Evolutionary conservation across 1,139 yeast genomes (phyloP), one percentile per base, ranked within the genome.

Genomic region (Suhomyces bokatorum): DNA sequence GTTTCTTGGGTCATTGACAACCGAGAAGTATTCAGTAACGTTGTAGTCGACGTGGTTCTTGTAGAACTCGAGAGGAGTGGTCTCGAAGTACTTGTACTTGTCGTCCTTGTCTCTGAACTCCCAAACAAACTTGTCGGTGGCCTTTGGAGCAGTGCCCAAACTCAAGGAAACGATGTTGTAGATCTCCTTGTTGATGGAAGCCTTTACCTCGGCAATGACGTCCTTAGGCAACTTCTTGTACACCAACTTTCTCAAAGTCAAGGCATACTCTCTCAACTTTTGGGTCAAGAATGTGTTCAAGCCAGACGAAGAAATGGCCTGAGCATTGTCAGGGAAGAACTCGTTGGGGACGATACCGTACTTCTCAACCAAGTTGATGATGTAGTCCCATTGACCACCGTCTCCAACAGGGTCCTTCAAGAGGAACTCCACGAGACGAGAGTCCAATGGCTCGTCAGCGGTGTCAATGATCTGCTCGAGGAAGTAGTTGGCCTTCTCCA

Each of bases 301-400:
- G 43, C 73, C 73, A 29, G 76, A 56, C 1, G 88, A 75, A 16
- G 74, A 65, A 7, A 81, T 73, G 1, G 95, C 81, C 51, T 85
- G 87, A 53, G 76, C 81, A 40, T 80, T 73, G 60, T 87, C 96
- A 6, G 91, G 90, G 66, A 77, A 87, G 17, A 80, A 65, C 52
- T 78, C 80, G 57, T 83, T 73, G 37, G 96, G 96, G 40, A 87
- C 85, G 43, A 85, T 60, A 34, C 96, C 96, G 55, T 87, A 87
- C 64, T 87, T 87, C 52, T 80, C 79, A 43, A 87, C 78, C 50
- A 87, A 64, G 62, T 86, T 86, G 35, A 83, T 73, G 63, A 86
- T 78, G 93, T 87, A 85, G 55, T 85, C 85, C 77, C 86, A 87
- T 64, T 87, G 96, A 40, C 96, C 96, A 53, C 96, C 96, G 58